Base-by-base conservation (phyloP, 208 protist genomes). In the Acanthamoeba triangularis region DNA sequence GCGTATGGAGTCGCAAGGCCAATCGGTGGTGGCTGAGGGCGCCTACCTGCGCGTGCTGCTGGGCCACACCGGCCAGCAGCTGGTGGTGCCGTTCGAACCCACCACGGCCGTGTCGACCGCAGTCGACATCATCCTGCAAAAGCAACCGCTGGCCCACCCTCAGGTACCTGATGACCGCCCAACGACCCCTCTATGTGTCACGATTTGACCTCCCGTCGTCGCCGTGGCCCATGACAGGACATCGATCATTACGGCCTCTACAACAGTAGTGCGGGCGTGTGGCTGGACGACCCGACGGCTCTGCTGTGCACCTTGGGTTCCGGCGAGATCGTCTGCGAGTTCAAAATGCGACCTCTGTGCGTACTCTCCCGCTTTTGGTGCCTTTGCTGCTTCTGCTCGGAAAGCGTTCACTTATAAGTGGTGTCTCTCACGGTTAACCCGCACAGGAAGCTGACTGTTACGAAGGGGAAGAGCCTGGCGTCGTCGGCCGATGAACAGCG, bases 281-380 rank as follows among this genome's bases (percentile, higher is more conserved):
- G 87, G 87, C n/a, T 92, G 33, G 87, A 92, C 37, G 87, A 92
- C n/a, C 33, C 54, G 11, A 30, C 80, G 33, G 87, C 28, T 25
- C 44, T 41, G 20, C 49, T 72, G 56, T 61, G 28, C 54, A 37
- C 47, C 44, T 41, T 63, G 44, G 80, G 54, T 41, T 49, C 54
- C 30, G 35, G 49, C 47, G 80, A 88, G 37, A 88, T 59, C 54
- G 35, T 88, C 5, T 88, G 80, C 80, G 80, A 88, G 80, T 61
- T 88, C 54, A 88, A 88, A 56, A 88, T 88, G 80, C 47, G 54
- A 30, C 80, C 80, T 18, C 63, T 72, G 63, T 72, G n/a, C 63
- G 63, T 72, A 2, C 7, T 30, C 63, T 20, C 25, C 63, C 63
- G 14, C 28, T 23, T 16, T 30, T 59, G 8, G 8, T 54, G 8